These are phyloP conservation scores for Evernia prunastri DNA, from an alignment of 495 filamentous ascomycete species.

Conservation along the genomic window DNA sequence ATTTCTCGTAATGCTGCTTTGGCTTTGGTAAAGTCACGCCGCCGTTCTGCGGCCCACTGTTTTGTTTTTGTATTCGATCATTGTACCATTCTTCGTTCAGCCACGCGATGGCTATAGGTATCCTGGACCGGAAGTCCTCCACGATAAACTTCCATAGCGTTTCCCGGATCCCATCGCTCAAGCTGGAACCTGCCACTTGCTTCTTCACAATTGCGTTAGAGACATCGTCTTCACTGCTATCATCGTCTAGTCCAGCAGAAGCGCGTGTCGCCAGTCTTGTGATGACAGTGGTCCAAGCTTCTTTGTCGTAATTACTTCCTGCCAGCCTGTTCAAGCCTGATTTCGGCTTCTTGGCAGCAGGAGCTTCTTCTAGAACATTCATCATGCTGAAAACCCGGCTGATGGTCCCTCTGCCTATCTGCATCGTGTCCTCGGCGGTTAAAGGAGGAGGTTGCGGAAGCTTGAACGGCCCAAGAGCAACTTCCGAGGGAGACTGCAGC, in stretches of 20 bases:
- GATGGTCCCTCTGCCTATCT: conserved; percentile 62
- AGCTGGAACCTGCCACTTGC: conserved; percentile 29
- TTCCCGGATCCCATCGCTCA: conserved; percentile 69
- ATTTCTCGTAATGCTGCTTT: conserved; percentile 65
- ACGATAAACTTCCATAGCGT: conserved; percentile 74
- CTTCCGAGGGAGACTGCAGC: conserved; percentile 44
- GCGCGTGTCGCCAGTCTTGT: conserved; percentile 79
- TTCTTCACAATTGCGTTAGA: conserved; percentile 23
- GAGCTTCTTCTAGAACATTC: conserved; percentile 57
- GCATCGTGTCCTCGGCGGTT: conserved; percentile 56
- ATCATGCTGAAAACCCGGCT: conserved; percentile 73
- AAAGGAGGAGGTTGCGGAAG: conserved; percentile 72
- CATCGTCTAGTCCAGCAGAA: conserved; percentile 57
- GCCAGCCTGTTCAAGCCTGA: conserved; percentile 76
- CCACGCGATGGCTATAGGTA: conserved; percentile 85
- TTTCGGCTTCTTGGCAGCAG: conserved; percentile 38
- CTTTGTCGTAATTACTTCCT: conserved; percentile 76
- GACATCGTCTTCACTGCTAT: conserved; percentile 30
- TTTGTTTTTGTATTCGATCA: conserved; percentile 57
- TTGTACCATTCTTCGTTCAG: conserved; percentile 98
- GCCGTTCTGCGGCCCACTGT: conserved; percentile 35
- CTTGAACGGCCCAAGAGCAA: conserved; percentile 62
- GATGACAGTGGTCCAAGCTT: conserved; percentile 85
- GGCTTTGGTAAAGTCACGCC: conserved; percentile 32
- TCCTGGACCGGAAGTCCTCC: conserved; percentile 80